Conservation (phyloP, 2,329 filamentous ascomycete genomes). For the Pyricularia pennisetigena region DNA sequence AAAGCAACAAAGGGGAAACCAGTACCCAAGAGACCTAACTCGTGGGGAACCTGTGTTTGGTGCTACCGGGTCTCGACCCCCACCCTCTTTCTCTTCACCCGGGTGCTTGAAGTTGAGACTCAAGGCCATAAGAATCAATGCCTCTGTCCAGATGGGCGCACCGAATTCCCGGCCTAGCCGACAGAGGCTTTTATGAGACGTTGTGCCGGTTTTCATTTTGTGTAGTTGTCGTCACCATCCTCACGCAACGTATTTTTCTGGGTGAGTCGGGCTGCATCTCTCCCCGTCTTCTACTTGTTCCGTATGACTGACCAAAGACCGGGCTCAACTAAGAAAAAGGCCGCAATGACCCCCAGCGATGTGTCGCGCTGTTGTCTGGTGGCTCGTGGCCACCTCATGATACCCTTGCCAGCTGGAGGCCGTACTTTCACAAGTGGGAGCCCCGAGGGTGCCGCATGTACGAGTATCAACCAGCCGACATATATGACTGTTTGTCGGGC, state of each 20-base stretch:
- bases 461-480: slow-evolving; percentile 40
- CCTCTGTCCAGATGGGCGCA: not conserved
- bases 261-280: not conserved
- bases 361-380: slow-evolving; percentile 35
- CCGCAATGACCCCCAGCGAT: slow-evolving; percentile 39
- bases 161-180: not conserved
- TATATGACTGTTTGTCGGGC: slow-evolving; percentile 39
- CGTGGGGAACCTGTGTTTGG: too few relatives aligned
- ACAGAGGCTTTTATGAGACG: not conserved
- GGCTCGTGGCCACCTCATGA: slow-evolving; percentile 36
- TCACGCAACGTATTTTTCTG: not conserved
- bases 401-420: slow-evolving; percentile 6
- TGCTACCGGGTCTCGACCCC: too few relatives aligned
- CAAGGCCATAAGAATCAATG: not conserved
- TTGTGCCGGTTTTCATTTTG: not conserved
- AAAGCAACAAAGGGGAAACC: not conserved
- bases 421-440: slow-evolving; percentile 41
- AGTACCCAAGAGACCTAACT: not conserved
- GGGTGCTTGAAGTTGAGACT: not conserved
- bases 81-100: too few relatives aligned
- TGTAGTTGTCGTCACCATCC: not conserved
- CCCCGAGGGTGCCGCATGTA: slow-evolving; percentile 49
- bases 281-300: not conserved
- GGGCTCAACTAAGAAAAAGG: not conserved
- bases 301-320: not conserved